Conservation (phyloP, 2,329 filamentous ascomycete species). For the Xylaria sp. region DNA sequence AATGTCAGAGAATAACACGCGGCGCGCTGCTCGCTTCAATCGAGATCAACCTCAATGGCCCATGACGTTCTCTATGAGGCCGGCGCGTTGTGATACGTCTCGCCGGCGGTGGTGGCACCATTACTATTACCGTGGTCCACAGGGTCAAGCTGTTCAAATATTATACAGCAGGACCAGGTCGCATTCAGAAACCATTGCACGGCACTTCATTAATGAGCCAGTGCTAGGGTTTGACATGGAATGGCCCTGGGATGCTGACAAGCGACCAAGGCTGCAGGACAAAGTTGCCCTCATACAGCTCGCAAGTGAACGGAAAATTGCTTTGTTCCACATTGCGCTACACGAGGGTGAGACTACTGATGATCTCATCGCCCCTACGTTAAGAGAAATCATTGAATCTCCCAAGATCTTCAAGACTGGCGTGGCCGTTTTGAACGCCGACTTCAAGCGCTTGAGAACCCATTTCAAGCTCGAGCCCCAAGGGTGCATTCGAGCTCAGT, state of each 20-base stretch:
- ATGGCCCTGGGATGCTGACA: constrained; percentile 31
- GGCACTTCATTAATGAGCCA: constrained; percentile 31
- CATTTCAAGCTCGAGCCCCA: constrained; percentile 32
- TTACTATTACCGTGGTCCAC: constrained; percentile 28
- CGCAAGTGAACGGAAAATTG: constrained; percentile 35
- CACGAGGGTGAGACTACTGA: constrained; percentile 32
- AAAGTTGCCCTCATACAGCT: constrained; percentile 38
- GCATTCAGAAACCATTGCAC: constrained; percentile 33
- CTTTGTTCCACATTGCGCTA: constrained; percentile 36
- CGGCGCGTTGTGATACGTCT: background rate
- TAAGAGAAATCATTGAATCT: constrained; percentile 36
- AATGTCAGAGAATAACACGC: background rate
- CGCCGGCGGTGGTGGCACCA: constrained; percentile 26
- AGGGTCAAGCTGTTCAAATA: constrained; percentile 18
- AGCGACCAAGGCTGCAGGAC: constrained; percentile 22
- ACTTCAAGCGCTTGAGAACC: constrained; percentile 29
- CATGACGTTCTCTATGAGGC: constrained; percentile 25
- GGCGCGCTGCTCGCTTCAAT: constrained; percentile 11
- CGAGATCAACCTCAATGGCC: constrained; percentile 33
- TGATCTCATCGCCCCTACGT: constrained; percentile 36
- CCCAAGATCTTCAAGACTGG: constrained; percentile 34
- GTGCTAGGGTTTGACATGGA: constrained; percentile 41
- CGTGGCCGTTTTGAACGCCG: constrained; percentile 31
- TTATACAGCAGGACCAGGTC: constrained; percentile 29
- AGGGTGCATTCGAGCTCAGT: constrained; percentile 37